phyloP scores from a whole-genome alignment of 257 asterid genomes.

The Gardenia jasminoides region DNA sequence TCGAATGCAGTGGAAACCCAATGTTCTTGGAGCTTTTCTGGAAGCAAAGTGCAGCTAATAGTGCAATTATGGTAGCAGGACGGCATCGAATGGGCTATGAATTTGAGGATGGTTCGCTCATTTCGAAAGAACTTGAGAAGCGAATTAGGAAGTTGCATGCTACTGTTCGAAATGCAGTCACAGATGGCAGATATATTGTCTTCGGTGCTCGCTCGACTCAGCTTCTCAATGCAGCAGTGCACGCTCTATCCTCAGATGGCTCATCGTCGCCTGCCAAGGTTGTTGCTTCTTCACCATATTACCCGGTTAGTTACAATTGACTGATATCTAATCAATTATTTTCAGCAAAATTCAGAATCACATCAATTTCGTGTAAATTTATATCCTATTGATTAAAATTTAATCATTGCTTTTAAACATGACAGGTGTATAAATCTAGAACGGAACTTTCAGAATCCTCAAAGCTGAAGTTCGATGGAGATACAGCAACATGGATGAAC shows the following conservation, averaged over 20 bases:
- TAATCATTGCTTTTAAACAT: neutral
- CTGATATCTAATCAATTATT: too few species aligned
- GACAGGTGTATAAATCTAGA: constrained; percentile 48
- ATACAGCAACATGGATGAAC: constrained; percentile 26
- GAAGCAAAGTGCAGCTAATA: constrained; percentile 39
- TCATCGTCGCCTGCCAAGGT: constrained; percentile 50
- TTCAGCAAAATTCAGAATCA: too few species aligned
- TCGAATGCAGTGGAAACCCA: constrained; percentile 37
- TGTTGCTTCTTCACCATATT: constrained; percentile 50
- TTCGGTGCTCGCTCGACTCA: constrained; percentile 75
- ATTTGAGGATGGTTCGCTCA: constrained; percentile 17
- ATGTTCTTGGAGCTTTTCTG: constrained; percentile 35
- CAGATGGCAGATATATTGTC: constrained; percentile 45
- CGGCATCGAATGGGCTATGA: constrained; percentile 81
- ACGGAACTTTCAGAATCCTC: constrained; percentile 39
- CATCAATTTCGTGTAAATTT: too few species aligned
- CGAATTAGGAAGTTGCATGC: constrained; percentile 44
- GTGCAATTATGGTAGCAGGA: constrained; percentile 61
- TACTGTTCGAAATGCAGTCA: constrained; percentile 46
- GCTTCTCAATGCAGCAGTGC: constrained; percentile 61
- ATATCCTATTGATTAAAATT: too few species aligned
- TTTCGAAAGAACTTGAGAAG: constrained; percentile 45
- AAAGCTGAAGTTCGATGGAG: constrained; percentile 47
- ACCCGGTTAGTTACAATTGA: constrained; percentile 34
- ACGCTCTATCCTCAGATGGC: constrained; percentile 54